Evolutionary conservation across 2,329 filamentous ascomycete species (phyloP).

Genomic region (Neodidymelliopsis sp.): DNA sequence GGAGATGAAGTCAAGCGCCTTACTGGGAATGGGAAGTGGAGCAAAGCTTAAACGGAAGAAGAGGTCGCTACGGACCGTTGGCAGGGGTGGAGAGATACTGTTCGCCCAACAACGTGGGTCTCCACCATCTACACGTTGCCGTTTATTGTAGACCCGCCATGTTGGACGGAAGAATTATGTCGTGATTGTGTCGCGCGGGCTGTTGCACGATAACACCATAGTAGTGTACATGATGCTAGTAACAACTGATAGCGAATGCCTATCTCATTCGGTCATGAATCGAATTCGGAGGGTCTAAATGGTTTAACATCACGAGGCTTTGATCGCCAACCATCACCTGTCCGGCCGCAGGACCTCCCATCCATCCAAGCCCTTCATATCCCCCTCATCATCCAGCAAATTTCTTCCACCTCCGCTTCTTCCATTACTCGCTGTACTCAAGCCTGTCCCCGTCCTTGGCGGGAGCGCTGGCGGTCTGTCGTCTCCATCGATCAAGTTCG

Average conservation of each 20-base stretch:
- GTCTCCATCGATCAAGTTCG: constrained; percentile 31
- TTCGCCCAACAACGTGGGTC: not conserved
- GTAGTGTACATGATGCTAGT: no score
- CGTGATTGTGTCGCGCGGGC: no score
- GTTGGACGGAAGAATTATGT: constrained; percentile 14
- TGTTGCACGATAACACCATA: no score
- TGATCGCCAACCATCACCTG: no score
- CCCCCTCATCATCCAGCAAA: constrained; percentile 47
- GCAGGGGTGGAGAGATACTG: constrained; percentile 3
- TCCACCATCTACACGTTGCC: not conserved
- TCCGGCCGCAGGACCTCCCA: constrained; percentile 51
- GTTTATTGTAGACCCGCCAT: not conserved
- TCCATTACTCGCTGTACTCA: constrained; percentile 25
- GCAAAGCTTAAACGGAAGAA: constrained; percentile 17
- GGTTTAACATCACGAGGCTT: no score
- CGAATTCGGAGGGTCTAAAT: no score
- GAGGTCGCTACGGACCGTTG: constrained; percentile 8
- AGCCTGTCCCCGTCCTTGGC: constrained; percentile 41
- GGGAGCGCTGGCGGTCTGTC: constrained; percentile 39
- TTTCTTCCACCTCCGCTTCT: constrained; percentile 29
- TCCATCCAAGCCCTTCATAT: constrained; percentile 43
- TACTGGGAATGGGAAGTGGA: constrained; percentile 3
- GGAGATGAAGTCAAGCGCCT: not conserved
- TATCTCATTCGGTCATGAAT: no score
- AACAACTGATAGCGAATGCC: no score